These are phyloP conservation scores for Talaromyces trachyspermus DNA, from an alignment of 495 filamentous ascomycete species.

Conservation along the genomic window DNA sequence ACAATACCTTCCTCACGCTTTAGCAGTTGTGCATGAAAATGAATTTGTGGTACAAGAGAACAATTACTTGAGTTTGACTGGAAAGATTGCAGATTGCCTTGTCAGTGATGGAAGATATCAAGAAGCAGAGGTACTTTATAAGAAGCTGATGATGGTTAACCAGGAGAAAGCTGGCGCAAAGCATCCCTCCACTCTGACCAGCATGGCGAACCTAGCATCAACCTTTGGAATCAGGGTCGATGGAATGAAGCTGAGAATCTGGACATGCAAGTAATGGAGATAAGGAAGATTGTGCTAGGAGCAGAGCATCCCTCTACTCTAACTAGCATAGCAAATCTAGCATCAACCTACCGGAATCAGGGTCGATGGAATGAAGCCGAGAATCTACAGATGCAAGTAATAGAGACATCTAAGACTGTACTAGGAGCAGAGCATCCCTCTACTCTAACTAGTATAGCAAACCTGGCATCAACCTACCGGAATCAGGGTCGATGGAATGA, in stretches of 20 bases:
- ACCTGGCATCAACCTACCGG: constrained; percentile 23
- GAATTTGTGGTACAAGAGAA: not conserved
- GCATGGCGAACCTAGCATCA: constrained; percentile 2
- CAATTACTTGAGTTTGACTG: not conserved
- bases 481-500: constrained; percentile 24
- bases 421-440: constrained; percentile 17
- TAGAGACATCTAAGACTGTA: constrained; percentile 4
- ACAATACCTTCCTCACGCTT: constrained; percentile 26
- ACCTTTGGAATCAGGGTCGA: too few species aligned
- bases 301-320: constrained; percentile 15
- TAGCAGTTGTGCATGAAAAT: constrained; percentile 9
- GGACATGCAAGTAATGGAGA: too few species aligned
- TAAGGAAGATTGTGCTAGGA: constrained; percentile 12
- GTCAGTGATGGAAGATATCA: constrained; percentile 44
- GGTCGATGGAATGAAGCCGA: too few species aligned
- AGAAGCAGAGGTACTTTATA: constrained; percentile 60
- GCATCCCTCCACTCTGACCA: constrained; percentile 11
- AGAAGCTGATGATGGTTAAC: constrained; percentile 18
- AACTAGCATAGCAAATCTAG: constrained; percentile 20
- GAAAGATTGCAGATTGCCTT: constrained; percentile 1
- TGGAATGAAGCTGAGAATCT: not conserved
- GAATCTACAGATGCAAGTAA: too few species aligned
- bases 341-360: too few species aligned
- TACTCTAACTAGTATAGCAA: constrained; percentile 15
- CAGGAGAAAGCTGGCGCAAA: constrained; percentile 9